These are phyloP conservation scores for Periconia sp. DNA, from an alignment of 2,329 filamentous ascomycete species.

Conservation along the genomic window DNA sequence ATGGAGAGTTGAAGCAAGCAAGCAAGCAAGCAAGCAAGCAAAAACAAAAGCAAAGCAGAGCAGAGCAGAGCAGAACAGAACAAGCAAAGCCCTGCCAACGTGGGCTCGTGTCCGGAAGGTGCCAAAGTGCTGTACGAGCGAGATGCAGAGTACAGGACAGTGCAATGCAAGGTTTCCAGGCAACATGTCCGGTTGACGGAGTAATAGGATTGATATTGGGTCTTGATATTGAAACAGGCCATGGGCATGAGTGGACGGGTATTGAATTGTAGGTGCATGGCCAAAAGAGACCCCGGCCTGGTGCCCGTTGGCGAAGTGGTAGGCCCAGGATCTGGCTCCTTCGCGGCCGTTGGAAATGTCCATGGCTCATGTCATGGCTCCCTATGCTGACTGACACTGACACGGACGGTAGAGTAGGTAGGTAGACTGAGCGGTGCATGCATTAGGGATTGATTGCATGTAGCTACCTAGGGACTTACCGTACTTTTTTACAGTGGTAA, in stretches of 20 bases:
- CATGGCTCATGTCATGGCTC: no score
- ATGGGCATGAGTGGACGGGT: background rate
- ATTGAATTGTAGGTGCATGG: background rate
- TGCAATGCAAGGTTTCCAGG: background rate
- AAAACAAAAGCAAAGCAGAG: no score
- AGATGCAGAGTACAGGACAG: background rate
- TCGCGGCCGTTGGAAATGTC: constrained; percentile 1
- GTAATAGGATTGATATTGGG: background rate
- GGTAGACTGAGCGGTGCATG: background rate
- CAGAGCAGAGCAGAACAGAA: no score
- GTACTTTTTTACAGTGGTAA: no score
- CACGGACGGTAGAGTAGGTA: no score
- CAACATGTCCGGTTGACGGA: background rate
- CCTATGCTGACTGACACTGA: no score
- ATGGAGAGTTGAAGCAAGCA: no score
- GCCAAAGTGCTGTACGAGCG: background rate
- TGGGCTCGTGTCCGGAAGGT: background rate
- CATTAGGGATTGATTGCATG: no score
- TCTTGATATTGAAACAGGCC: background rate
- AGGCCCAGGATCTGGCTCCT: background rate
- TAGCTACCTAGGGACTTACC: no score
- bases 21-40: no score
- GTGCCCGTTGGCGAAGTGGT: background rate
- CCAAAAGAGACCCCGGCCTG: no score
- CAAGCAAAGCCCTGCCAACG: background rate